Evolutionary conservation across 2,329 filamentous ascomycete genomes (phyloP).

Genomic region (Colletotrichum simmondsii): DNA sequence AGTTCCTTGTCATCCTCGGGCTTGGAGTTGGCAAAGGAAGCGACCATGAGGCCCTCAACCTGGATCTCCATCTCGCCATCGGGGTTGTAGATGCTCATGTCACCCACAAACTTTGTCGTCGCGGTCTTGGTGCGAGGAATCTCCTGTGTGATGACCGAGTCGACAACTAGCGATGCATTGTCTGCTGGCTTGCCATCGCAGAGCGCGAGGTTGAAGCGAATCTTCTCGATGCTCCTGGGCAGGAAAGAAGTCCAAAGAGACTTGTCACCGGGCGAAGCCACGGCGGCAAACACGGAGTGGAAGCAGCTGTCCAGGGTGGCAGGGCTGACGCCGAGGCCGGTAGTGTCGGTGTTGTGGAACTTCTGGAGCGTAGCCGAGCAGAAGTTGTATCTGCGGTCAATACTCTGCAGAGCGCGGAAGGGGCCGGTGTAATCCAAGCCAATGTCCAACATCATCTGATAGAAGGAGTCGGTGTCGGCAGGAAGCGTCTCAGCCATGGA

Average conservation of each 20-base stretch:
- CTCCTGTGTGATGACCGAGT: conserved; percentile 44
- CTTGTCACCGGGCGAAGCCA: conserved; percentile 45
- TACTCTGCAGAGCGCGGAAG: conserved; percentile 36
- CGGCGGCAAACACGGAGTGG: conserved; percentile 47
- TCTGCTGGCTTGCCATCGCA: conserved; percentile 21
- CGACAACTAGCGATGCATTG: conserved; percentile 39
- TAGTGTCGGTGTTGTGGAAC: conserved; percentile 39
- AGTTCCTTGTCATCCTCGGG: conserved; percentile 47
- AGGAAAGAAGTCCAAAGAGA: conserved; percentile 45
- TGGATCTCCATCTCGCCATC: conserved; percentile 44
- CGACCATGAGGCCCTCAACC: conserved; percentile 46
- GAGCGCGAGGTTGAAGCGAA: conserved; percentile 32
- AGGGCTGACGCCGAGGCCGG: conserved; percentile 44
- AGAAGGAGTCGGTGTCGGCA: conserved; percentile 38
- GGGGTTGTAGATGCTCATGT: conserved; percentile 48
- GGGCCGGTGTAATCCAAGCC: conserved; percentile 37
- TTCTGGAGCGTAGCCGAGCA: conserved; percentile 34
- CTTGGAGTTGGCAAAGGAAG: conserved; percentile 43
- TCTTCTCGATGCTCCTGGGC: conserved; percentile 40
- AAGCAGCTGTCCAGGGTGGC: conserved; percentile 47
- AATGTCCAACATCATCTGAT: conserved; percentile 33
- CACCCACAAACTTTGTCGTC: conserved; percentile 46
- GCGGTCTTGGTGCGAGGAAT: conserved; percentile 37
- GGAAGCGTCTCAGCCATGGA: conserved; percentile 33
- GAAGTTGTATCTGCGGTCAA: conserved; percentile 32